These are phyloP conservation scores for Cordyceps pruinosa DNA, from an alignment of 2,329 filamentous ascomycete genomes.

Conservation along the genomic window DNA sequence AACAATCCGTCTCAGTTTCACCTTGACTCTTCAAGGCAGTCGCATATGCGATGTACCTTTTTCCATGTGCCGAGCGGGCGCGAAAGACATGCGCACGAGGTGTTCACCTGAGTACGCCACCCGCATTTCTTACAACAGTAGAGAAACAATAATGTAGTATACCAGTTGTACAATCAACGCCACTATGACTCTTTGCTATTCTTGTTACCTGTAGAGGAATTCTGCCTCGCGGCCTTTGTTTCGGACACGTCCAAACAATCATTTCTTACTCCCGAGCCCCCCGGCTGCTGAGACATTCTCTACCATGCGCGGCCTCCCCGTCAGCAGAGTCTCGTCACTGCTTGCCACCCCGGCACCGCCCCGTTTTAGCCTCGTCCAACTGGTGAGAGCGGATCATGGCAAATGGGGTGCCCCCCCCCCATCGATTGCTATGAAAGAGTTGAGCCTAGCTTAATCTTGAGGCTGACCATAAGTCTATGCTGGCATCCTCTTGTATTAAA, in stretches of 20 bases:
- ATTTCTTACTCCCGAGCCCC: not conserved
- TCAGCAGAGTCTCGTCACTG: slow-evolving; percentile 4
- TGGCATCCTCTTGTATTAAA: not conserved
- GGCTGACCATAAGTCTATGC: not conserved
- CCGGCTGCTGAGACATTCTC: not conserved
- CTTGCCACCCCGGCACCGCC: not conserved
- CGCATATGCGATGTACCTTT: too few relatives aligned
- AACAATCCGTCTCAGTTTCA: too few relatives aligned
- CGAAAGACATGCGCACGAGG: too few relatives aligned
- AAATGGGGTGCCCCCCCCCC: not conserved
- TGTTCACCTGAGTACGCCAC: too few relatives aligned
- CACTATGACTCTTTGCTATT: not conserved
- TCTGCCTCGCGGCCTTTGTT: not conserved
- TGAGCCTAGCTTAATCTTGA: not conserved
- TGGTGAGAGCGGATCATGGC: not conserved
- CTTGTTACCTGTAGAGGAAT: not conserved
- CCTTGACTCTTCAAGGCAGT: too few relatives aligned
- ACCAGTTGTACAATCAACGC: not conserved
- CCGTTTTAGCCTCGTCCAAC: not conserved
- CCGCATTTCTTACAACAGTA: too few relatives aligned
- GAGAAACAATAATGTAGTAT: not conserved
- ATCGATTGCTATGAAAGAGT: not conserved
- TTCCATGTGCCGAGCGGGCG: too few relatives aligned
- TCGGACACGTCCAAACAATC: not conserved
- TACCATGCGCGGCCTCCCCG: not conserved